Evolutionary conservation across 805 yeast genomes (phyloP), one percentile per base, ranked within the genome.

Genomic region (Pichia exigua): DNA sequence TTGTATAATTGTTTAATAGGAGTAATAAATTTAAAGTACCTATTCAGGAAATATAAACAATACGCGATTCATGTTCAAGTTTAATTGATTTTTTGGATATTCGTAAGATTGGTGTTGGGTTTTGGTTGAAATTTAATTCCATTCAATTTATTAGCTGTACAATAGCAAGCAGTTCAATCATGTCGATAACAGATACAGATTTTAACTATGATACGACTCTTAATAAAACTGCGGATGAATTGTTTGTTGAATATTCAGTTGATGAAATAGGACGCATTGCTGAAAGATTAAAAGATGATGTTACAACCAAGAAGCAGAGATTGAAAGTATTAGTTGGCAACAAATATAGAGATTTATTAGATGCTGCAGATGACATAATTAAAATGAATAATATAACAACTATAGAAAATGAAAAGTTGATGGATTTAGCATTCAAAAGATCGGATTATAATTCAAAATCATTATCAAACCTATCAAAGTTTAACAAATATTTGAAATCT

Each of bases 311-410:
- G 44, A 59, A 58, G 43, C 47, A 53, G 17, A 65, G 65, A 44
- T 59, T 69, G 40, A 56, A 70, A 27, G 44, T 58, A 12, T 49
- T 68, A 30, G 72, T 69, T 32, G 71, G 71, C 13, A 54, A 48
- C 44, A 69, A 68, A 49, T 69, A 69, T 46, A 55, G 72, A 47
- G 72, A 69, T 47, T 58, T 69, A 42, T 49, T 69, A 15, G 59
- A 63, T 30, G 72, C 66, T 21, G 72, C 72, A 1, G 72, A 69
- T 57, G 66, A 69, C 52, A 67, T 69, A 6, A 65, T 68, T 26
- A 55, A 57, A 4, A 67, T 69, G 72, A 63, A 67, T 50, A 57
- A 60, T 4, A 55, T 66, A 38, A 57, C 66, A 0, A 54, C 39
- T 3, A 26, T 40, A 1, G 62, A 65, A 45, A 67, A 69, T 49